These are phyloP conservation scores for Ceratocystis diversiconidia DNA, from an alignment of 2,329 filamentous ascomycete species.

Conservation along the genomic window DNA sequence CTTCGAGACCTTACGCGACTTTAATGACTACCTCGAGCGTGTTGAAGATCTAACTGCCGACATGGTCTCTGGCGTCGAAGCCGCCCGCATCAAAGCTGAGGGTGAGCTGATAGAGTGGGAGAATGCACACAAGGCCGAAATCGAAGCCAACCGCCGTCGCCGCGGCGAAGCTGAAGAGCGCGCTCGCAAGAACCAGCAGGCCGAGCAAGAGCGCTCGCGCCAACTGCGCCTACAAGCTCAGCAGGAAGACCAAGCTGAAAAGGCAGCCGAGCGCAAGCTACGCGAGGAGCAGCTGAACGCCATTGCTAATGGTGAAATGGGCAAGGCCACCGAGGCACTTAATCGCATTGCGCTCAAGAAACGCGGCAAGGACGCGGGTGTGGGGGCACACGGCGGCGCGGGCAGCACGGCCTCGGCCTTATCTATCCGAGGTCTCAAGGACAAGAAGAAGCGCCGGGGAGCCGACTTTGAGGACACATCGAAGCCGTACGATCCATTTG, in stretches of 20 bases:
- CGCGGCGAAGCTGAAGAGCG: conserved; percentile 43
- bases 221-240: conserved; percentile 45
- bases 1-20: conserved; percentile 70
- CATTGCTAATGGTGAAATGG: conserved; percentile 46
- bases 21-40: conserved; percentile 88
- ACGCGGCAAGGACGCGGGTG: conserved; percentile 37
- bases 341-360: conserved; percentile 59
- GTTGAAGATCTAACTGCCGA: conserved; percentile 86
- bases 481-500: conserved; percentile 78
- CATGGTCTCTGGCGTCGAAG: conserved; percentile 57
- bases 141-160: conserved; percentile 45
- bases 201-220: conserved; percentile 46
- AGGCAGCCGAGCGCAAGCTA: conserved; percentile 46
- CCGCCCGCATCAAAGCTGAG: conserved; percentile 39
- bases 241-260: conserved; percentile 57
- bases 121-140: conserved; percentile 53
- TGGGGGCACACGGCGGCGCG: not conserved
- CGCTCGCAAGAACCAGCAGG: conserved; percentile 45
- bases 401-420: conserved; percentile 27
- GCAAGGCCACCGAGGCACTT: conserved; percentile 44
- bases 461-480: conserved; percentile 35
- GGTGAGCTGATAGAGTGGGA: conserved; percentile 46
- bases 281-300: conserved; percentile 56
- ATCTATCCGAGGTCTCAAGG: conserved; percentile 62
- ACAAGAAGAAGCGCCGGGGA: conserved; percentile 26